Conservation (phyloP, 202 grass and related monocot genomes). For the Schoenoplectus tabernaemontani region DNA sequence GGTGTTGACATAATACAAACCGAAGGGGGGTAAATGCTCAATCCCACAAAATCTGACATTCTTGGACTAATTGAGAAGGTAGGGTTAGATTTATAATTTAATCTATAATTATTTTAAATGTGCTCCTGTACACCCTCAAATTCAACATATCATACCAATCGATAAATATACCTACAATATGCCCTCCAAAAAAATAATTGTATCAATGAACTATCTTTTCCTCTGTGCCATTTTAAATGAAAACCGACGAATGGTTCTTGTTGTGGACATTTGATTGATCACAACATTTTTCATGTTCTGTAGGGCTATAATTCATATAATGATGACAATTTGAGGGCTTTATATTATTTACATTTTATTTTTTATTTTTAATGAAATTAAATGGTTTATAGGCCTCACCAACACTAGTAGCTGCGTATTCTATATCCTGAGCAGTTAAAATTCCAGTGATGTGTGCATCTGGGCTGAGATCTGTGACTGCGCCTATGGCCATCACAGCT, state of each 20-base stretch:
- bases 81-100: neutral
- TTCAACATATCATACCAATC: too few species aligned
- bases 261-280: neutral
- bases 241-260: neutral
- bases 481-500: slow-evolving; percentile 78
- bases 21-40: slow-evolving; percentile 83
- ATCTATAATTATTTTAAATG: neutral
- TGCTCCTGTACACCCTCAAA: too few species aligned
- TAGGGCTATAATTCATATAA: neutral
- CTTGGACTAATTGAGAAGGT: slow-evolving; percentile 94
- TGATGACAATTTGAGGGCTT: neutral
- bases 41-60: slow-evolving; percentile 64
- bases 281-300: neutral
- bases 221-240: neutral
- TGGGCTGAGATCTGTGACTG: slow-evolving; percentile 80
- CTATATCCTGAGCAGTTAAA: slow-evolving; percentile 66
- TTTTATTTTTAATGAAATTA: neutral
- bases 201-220: neutral
- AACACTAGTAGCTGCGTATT: slow-evolving; percentile 83
- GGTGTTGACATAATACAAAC: slow-evolving; percentile 87
- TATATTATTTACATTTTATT: neutral
- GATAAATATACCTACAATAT: neutral
- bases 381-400: slow-evolving; percentile 57
- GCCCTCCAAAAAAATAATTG: neutral
- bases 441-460: slow-evolving; percentile 96